Base-by-base conservation (phyloP, 2,329 filamentous ascomycete genomes). In the Aspergillus amoenus region DNA sequence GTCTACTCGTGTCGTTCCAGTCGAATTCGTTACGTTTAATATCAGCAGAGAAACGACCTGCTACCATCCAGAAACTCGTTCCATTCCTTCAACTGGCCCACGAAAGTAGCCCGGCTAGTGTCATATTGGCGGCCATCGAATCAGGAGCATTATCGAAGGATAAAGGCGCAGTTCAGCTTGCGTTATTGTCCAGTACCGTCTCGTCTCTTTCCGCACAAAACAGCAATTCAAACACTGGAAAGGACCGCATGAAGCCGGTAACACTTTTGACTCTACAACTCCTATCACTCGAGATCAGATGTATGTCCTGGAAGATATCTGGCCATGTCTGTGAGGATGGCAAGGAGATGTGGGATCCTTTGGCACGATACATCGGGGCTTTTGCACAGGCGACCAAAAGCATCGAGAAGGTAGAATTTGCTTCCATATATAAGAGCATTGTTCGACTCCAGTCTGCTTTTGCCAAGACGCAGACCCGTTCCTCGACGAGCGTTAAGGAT, bases 111-210 rank as follows among this genome's bases (percentile, higher is more conserved):
- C 77, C 76, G 24, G 70, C 69, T 4, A 72, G 69, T 43, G 60
- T 79, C 2, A 77, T 78, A 40, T 34, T 72, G 48, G 64, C 65
- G 18, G 77, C 76, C 3, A 52, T 74, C 13, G 68, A 77, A n/a
- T 61, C 67, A 3, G 70, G 71, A 5, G 62, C 57, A n/a, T 53
- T 79, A 5, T 56, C 68, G 3, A 66, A 66, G 24, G 75, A 77
- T 39, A 77, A 77, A 56, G 74, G 74, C 24, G 75, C 75, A 12
- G 61, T 74, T 18, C 77, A 80, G 57, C 65, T 81, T n/a, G 75
- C 79, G 55, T 62, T 75, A 2, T 66, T 79, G 5, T 76, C 78
- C 1, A 77, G 76, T 55, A 72, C 67, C 3, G 58, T 80, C 5
- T 46, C 73, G 13, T 73, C 75, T 8, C 61, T 78, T 43, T 68